Evolutionary conservation across 768 basidiomycete species (phyloP).

Genomic region (Pulveroboletus sp.): DNA sequence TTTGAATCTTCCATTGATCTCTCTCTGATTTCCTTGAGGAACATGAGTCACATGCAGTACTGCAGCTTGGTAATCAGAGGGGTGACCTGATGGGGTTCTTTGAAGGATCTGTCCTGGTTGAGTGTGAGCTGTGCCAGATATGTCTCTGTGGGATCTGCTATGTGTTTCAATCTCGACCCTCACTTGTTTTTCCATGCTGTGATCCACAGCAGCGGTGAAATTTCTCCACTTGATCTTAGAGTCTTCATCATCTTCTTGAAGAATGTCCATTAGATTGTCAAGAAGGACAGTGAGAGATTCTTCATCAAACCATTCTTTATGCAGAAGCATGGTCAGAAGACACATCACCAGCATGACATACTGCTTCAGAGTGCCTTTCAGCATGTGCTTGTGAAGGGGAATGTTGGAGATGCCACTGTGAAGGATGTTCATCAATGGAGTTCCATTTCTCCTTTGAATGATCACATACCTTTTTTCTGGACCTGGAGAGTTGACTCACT

Average conservation of each 20-base stretch:
- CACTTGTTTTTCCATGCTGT: background rate
- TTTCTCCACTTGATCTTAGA: background rate
- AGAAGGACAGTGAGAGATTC: background rate
- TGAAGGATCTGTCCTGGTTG: slow-evolving; percentile 12
- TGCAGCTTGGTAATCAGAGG: slow-evolving; percentile 2
- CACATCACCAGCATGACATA: slow-evolving; percentile 7
- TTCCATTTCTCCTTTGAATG: background rate
- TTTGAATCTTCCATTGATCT: too few species aligned
- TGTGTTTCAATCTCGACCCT: background rate
- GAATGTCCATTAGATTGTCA: background rate
- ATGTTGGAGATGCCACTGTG: slow-evolving; percentile 20
- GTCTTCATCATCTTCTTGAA: background rate
- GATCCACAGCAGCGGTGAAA: slow-evolving; percentile 13
- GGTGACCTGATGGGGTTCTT: slow-evolving; percentile 6
- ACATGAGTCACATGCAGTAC: slow-evolving; percentile 8
- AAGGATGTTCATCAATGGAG: too few species aligned
- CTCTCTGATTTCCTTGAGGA: slow-evolving; percentile 5
- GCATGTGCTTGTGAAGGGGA: slow-evolving; percentile 20
- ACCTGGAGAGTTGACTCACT: slow-evolving; percentile 10
- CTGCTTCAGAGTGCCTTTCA: slow-evolving; percentile 1
- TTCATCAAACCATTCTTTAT: too few species aligned
- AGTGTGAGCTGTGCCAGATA: background rate
- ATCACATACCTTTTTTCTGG: slow-evolving; percentile 1
- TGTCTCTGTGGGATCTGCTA: background rate
- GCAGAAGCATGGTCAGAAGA: slow-evolving; percentile 1